Percentiles rank a stretch among this genome's conserved stretches.
These are phyloP conservation scores for Populus ilicifolia DNA, from an alignment of 345 rosid genomes.

Conservation along the genomic window DNA sequence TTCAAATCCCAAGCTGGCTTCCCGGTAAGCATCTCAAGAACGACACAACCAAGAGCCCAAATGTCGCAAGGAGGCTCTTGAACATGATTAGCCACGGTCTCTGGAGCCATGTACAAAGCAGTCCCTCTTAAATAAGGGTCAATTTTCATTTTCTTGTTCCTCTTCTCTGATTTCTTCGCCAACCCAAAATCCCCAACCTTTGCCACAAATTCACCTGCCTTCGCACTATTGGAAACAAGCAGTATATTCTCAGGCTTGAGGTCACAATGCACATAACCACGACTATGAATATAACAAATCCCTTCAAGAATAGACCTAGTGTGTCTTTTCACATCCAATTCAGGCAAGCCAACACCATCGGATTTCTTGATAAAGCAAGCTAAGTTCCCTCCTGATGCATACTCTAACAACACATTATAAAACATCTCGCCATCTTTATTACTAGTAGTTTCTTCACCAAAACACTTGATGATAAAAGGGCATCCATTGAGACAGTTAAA, in stretches of 20 bases:
- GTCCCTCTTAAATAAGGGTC: slow-evolving; percentile 54
- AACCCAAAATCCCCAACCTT: slow-evolving; percentile 81
- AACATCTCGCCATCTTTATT: slow-evolving; percentile 39
- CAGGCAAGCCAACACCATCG: slow-evolving; percentile 41
- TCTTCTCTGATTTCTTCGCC: slow-evolving; percentile 41
- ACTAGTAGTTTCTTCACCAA: slow-evolving; percentile 40
- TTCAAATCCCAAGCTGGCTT: slow-evolving; percentile 51
- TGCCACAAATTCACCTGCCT: slow-evolving; percentile 14
- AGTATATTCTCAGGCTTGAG: slow-evolving; percentile 57
- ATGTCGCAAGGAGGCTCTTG: slow-evolving; percentile 72
- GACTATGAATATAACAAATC: slow-evolving; percentile 47
- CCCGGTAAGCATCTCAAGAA: slow-evolving; percentile 74
- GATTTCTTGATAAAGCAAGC: slow-evolving; percentile 32
- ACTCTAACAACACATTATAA: slow-evolving; percentile 63
- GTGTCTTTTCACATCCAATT: slow-evolving; percentile 47
- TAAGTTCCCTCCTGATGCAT: slow-evolving; percentile 69
- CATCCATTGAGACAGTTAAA: slow-evolving; percentile 40
- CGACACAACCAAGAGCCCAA: slow-evolving; percentile 82
- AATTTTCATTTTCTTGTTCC: slow-evolving; percentile 9
- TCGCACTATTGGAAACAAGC: slow-evolving; percentile 40
- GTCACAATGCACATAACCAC: slow-evolving; percentile 72
- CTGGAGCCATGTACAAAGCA: slow-evolving; percentile 76
- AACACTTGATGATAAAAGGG: slow-evolving; percentile 48
- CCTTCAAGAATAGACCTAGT: slow-evolving; percentile 55
- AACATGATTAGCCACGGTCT: slow-evolving; percentile 49